These are phyloP conservation scores for Kwoniella sp. DNA, from an alignment of 768 basidiomycete genomes.

Conservation along the genomic window DNA sequence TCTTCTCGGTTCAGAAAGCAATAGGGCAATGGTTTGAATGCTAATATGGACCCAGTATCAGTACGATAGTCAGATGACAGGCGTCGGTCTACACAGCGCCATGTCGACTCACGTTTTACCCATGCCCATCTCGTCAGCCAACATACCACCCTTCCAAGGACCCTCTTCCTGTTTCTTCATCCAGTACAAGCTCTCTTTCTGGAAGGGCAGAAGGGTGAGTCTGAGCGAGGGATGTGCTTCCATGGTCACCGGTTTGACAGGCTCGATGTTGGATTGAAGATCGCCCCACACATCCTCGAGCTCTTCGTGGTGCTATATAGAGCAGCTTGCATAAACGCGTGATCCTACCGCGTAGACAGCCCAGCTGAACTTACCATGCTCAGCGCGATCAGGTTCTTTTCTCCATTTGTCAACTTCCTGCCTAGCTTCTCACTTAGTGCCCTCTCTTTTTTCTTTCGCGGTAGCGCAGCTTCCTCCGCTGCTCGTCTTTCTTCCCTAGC, in stretches of 20 bases:
- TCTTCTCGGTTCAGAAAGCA: slow-evolving; percentile 70
- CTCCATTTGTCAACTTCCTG: slow-evolving; percentile 67
- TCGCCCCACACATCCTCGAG: slow-evolving; percentile 86
- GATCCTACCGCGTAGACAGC: too few species aligned
- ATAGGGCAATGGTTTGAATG: slow-evolving; percentile 89
- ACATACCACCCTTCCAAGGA: slow-evolving; percentile 85
- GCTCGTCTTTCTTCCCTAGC: slow-evolving; percentile 50
- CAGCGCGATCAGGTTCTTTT: slow-evolving; percentile 61
- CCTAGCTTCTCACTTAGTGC: slow-evolving; percentile 66
- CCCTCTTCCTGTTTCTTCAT: slow-evolving; percentile 90
- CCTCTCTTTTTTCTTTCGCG: slow-evolving; percentile 46
- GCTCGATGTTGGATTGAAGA: slow-evolving; percentile 66
- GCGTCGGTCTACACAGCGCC: slow-evolving; percentile 77
- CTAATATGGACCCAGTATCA: slow-evolving; percentile 59
- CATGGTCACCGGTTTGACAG: slow-evolving; percentile 69
- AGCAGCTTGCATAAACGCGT: neutral
- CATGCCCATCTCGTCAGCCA: slow-evolving; percentile 74
- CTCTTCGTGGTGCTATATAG: slow-evolving; percentile 73
- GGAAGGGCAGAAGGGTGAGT: slow-evolving; percentile 86
- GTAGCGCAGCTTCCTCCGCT: slow-evolving; percentile 27
- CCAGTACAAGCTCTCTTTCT: slow-evolving; percentile 92
- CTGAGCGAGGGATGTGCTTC: slow-evolving; percentile 82
- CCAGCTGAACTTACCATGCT: slow-evolving; percentile 27
- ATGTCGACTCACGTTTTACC: slow-evolving; percentile 54
- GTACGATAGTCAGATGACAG: neutral